Percentiles rank a stretch among this genome's conserved stretches.
Conservation (phyloP, 1,284 basidiomycete species). For the Fomitopsis betulina region DNA sequence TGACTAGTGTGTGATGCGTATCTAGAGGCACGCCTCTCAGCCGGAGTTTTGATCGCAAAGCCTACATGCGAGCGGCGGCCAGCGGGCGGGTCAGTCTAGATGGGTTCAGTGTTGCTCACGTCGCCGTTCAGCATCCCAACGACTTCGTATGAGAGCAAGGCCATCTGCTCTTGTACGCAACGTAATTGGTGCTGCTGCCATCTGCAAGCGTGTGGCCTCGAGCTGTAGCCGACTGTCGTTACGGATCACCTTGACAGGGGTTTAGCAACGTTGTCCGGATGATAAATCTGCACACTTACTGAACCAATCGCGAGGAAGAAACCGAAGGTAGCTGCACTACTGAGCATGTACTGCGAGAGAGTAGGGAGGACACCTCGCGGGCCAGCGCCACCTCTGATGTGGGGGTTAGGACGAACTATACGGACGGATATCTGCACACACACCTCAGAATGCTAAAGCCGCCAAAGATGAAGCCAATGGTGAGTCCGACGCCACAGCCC, state of each 20-base stretch:
- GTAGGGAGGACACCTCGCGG: slow-evolving; percentile 84
- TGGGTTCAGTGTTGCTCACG: slow-evolving; percentile 12
- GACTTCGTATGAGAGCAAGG: slow-evolving; percentile 58
- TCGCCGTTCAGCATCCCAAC: slow-evolving; percentile 63
- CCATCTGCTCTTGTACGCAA: slow-evolving; percentile 63
- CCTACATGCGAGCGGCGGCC: neutral
- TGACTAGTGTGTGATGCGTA: neutral
- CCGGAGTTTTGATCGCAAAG: neutral
- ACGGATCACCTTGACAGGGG: slow-evolving; percentile 63
- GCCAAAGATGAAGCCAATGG: slow-evolving; percentile 95
- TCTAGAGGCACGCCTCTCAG: neutral
- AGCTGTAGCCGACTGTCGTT: slow-evolving; percentile 58
- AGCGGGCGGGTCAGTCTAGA: neutral
- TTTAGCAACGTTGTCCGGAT: neutral
- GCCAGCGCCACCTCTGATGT: slow-evolving; percentile 74
- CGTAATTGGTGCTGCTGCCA: slow-evolving; percentile 40
- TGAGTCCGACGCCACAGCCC: slow-evolving; percentile 89
- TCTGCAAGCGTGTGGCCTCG: slow-evolving; percentile 55
- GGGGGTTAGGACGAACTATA: neutral
- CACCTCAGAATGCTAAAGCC: slow-evolving; percentile 86
- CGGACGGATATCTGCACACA: slow-evolving; percentile 19
- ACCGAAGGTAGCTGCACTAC: slow-evolving; percentile 81
- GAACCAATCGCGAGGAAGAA: slow-evolving; percentile 86
- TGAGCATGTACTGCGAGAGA: slow-evolving; percentile 92
- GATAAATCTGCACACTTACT: slow-evolving; percentile 36